Percentiles rank a stretch among this genome's conserved stretches.
Conservation (phyloP, 2,329 filamentous ascomycete species). For the Sporothrix variecibatus region DNA sequence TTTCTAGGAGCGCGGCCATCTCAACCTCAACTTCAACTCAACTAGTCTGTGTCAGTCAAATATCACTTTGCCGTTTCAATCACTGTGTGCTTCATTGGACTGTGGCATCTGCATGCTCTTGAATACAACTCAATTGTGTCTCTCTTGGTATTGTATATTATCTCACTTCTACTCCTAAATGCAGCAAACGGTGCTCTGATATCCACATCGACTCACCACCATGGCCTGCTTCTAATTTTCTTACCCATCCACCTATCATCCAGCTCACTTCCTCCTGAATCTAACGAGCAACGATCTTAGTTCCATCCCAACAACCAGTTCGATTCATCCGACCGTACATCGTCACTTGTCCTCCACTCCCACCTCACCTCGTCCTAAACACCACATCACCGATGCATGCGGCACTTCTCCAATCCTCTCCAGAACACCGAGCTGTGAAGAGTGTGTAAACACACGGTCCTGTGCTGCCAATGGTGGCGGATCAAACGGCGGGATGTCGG, state of each 20-base stretch:
- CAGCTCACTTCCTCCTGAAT: neutral
- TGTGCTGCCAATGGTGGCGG: constrained; percentile 23
- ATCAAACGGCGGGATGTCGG: constrained; percentile 30
- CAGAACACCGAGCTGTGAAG: constrained; percentile 23
- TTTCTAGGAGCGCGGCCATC: neutral
- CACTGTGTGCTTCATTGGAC: neutral
- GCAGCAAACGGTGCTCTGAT: neutral
- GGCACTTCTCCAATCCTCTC: neutral
- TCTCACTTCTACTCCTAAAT: neutral
- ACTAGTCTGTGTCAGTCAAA: neutral
- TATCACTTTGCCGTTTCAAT: neutral
- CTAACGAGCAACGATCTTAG: neutral
- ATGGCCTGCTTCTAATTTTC: neutral
- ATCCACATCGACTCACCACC: neutral
- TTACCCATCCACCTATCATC: neutral
- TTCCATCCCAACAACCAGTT: neutral
- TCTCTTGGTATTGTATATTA: neutral
- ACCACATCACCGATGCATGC: constrained; percentile 28
- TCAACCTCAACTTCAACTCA: neutral
- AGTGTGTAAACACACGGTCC: constrained; percentile 25
- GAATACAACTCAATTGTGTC: no score
- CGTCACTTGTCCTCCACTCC: constrained; percentile 31
- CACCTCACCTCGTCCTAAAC: neutral
- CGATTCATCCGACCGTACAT: constrained; percentile 3
- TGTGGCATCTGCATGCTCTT: no score